Conservation (phyloP, 2,329 filamentous ascomycete genomes). For the Colletotrichum destructivum region DNA sequence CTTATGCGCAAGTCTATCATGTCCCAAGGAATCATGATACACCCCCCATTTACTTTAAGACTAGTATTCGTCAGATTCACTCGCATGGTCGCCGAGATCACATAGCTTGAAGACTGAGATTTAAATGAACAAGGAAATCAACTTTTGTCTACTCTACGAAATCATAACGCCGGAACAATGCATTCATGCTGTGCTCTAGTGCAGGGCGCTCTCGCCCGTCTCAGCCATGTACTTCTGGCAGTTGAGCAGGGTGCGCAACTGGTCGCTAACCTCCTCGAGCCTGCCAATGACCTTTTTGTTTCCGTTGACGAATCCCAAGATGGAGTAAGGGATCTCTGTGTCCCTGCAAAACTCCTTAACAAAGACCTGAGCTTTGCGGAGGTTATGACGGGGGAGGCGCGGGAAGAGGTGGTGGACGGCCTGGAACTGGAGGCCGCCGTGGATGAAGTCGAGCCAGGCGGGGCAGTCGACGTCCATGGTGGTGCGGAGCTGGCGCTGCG, state of each 20-base stretch:
- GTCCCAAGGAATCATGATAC: background rate
- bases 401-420: slow-evolving; percentile 80
- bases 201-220: slow-evolving; percentile 61
- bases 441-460: slow-evolving; percentile 79
- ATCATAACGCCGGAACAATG: slow-evolving; percentile 29
- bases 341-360: slow-evolving; percentile 77
- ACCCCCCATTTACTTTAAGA: no score
- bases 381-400: slow-evolving; percentile 77
- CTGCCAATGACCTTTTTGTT: slow-evolving; percentile 67
- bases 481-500: slow-evolving; percentile 78
- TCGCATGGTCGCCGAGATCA: background rate
- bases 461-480: slow-evolving; percentile 84
- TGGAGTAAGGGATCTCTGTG: slow-evolving; percentile 73
- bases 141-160: slow-evolving; percentile 39
- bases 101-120: background rate
- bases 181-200: slow-evolving; percentile 44
- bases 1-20: no score
- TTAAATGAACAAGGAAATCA: background rate
- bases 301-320: slow-evolving; percentile 74
- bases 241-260: slow-evolving; percentile 72
- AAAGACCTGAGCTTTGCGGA: slow-evolving; percentile 71
- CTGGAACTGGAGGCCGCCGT: slow-evolving; percentile 82
- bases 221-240: slow-evolving; percentile 68
- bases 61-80: no score
- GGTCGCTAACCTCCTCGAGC: slow-evolving; percentile 72